Evolutionary conservation across 805 yeast genomes (phyloP), one percentile per base, ranked within the genome.

Genomic region (Starmerella floris): DNA sequence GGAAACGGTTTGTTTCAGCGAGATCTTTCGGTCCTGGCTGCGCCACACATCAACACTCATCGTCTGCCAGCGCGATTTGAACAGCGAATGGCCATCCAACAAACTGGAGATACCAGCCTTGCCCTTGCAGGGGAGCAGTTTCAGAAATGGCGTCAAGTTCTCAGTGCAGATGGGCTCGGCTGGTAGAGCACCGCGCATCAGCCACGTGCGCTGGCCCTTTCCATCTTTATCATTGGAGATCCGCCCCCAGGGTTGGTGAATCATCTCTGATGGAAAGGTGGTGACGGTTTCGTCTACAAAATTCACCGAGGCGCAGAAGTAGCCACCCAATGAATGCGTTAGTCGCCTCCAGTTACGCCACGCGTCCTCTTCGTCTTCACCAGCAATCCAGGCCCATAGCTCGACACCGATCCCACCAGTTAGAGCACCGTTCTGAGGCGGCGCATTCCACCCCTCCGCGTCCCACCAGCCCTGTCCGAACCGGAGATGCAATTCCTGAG

Each of bases 381-480:
- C 87, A 54, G 79, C 88, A 23, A 91, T 70, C 31, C 76, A 68
- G 0, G 96, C 87, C 85, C 94, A 85, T 9, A 91, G 55, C 60
- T 91, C 98, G 15, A 88, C 94, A 37, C 98, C 98, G 2, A 88
- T 80, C 2, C 97, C 97, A 25, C 98, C 98, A 40, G 85, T 70
- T 43, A 63, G 63, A 11, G 60, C 56, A 1, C 98, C 98, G 50
- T 74, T 63, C 36, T 64, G 62, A 0, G 96, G 95, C 32, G 83
- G 66, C 36, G 67, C 63, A 0, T 97, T 97, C 93, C 95, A 91
- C 6, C 69, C 65, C 45, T 79, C 83, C 1, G 87, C 65, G 56
- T 91, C 95, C 88, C 95, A 91, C 77, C 85, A 81, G 0, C 98
- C 98, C 60, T 83, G 94, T 2, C 93, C 73, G 57, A 91, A 91